Evolutionary conservation across 2,329 filamentous ascomycete species (phyloP), one percentile per base, ranked within the genome.

Genomic region (Pseudopithomyces maydicus): DNA sequence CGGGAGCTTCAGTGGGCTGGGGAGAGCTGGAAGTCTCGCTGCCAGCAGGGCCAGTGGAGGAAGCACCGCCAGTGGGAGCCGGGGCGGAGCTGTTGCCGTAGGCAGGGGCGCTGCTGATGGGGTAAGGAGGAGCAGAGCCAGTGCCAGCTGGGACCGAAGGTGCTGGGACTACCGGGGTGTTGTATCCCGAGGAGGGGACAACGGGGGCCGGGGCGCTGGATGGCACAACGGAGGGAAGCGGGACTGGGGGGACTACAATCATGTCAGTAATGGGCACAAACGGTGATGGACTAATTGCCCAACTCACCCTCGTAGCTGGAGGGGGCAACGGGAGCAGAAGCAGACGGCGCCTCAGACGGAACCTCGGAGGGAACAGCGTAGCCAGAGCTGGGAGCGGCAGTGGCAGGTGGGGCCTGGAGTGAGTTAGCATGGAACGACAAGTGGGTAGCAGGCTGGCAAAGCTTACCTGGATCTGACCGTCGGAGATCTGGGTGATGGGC

Each of bases 401-500:
- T 66, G 38, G 66, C 65, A 55, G 65, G 61, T 56, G 68, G 60
- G 61, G 63, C 55, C 55, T 57, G 10, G 15, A 3, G 26, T 2
- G 20, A 6, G 42, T 54, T 54, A 54, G 51, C 33, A 47, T n/a
- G n/a, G n/a, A n/a, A n/a, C n/a, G n/a, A n/a, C n/a, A n/a, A n/a
- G n/a, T n/a, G n/a, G n/a, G n/a, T n/a, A n/a, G 39, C 20, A 42
- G 33, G 15, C 6, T 8, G 12, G 43, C 6, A 22, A 23, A 38
- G 47, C 55, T 19, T 38, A 54, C 73, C 66, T 76, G 73, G 61
- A 75, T 72, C 70, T 76, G 73, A 45, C 73, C 73, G 55, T 76
- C 73, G 54, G 61, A 63, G 63, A 76, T 76, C 69, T 76, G 73
- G 52, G 70, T 66, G 68, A 76, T 75, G 58, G 71, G 66, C 55